Base-by-base conservation (phyloP, 768 basidiomycete genomes). In the Lentinula aciculospora region DNA sequence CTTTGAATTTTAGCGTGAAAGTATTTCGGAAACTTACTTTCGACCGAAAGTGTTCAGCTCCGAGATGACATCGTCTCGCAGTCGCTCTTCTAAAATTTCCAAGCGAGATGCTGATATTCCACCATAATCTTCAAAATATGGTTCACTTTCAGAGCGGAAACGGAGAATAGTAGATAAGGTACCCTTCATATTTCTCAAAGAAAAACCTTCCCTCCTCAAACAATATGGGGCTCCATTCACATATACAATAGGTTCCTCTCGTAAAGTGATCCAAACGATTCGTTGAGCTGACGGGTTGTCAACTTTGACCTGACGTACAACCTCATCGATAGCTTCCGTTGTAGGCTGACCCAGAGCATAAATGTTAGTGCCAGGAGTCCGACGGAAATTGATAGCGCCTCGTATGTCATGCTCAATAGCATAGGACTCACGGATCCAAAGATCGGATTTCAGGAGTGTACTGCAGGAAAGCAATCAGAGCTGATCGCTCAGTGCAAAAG, bases 341-440 rank as follows among this genome's bases (percentile, higher is more conserved):
- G 92, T 93, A 1, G 97, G 97, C 68, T 98, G 97, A 0, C 94
- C 94, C 28, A 97, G 83, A 0, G 94, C 94, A 62, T 92, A 99
- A 31, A 98, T 88, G 45, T 86, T 84, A 21, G 88, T 88, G 4
- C 78, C 79, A 0, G 87, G 84, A 37, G 97, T 82, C 57, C 87
- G 87, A 53, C 97, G 83, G 77, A 97, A 98, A 66, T 97, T 97
- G 71, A 92, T 89, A 1, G 92, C 94, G n/a, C 97, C 97, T 2
- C 92, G 86, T 49, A 98, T 82, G 37, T 81, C 85, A 46, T 83
- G 71, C 48, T 81, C 77, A 40, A 88, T 83, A 47, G 77, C 79
- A 58, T 84, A 76, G 42, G 86, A 88, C 68, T 91, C 84, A 23
- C 81, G 80, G 10, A 86, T 72, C 94, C 94, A 98, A 69, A 89